These are phyloP conservation scores for Diaporthe sp. DNA, from an alignment of 2,329 filamentous ascomycete species.

Conservation along the genomic window DNA sequence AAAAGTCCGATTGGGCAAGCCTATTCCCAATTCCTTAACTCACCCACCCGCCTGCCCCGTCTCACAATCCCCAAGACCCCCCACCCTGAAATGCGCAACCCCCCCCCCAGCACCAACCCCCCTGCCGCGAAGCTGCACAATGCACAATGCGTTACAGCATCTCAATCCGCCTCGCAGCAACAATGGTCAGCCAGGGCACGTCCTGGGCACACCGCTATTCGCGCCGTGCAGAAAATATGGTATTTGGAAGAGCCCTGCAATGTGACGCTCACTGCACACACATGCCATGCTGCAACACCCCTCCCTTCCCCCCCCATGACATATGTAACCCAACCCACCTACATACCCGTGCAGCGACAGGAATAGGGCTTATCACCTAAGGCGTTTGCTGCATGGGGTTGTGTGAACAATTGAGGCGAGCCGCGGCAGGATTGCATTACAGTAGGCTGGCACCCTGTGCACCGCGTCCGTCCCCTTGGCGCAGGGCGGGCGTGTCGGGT, in stretches of 20 bases:
- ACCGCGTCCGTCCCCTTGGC: not conserved
- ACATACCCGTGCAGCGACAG: not conserved
- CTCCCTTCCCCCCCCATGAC: not conserved
- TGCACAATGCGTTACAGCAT: constrained; percentile 28
- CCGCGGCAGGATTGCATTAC: constrained; percentile 16
- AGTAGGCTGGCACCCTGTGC: not conserved
- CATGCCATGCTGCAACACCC: not conserved
- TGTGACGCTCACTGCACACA: not conserved
- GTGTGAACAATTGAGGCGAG: not conserved
- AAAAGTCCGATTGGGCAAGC: not conserved
- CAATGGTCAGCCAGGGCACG: not conserved
- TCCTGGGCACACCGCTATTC: constrained; percentile 25
- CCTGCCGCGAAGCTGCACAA: constrained; percentile 3
- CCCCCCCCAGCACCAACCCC: not conserved
- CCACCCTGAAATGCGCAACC: not conserved
- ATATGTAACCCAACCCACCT: not conserved
- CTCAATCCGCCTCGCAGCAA: not conserved
- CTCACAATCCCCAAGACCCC: not conserved
- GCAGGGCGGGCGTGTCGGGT: not conserved
- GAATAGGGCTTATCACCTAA: not conserved
- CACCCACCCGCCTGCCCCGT: not conserved
- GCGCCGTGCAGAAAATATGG: not conserved
- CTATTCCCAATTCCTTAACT: not conserved
- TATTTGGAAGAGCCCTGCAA: constrained; percentile 1
- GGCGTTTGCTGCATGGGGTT: not conserved